These are phyloP conservation scores for Zopfia rhizophila DNA, from an alignment of 2,329 filamentous ascomycete species.

Conservation along the genomic window DNA sequence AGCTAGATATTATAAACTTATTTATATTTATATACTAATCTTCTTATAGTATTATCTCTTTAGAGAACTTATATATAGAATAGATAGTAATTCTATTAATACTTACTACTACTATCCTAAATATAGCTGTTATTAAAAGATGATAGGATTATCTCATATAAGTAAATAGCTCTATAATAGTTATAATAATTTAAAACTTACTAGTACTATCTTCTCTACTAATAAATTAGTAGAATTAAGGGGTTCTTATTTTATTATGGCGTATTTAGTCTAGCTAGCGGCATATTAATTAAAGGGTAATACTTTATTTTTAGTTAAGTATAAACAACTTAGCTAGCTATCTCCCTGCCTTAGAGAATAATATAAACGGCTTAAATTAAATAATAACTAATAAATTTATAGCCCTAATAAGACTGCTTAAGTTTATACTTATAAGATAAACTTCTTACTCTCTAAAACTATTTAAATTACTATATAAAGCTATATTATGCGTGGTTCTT, in stretches of 20 bases:
- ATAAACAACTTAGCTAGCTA: neutral
- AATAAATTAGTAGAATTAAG: conserved; percentile 4
- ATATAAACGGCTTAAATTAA: no score
- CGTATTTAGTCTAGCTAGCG: conserved; percentile 5
- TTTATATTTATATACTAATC: no score
- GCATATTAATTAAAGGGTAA: conserved; percentile 2
- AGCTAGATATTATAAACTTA: neutral
- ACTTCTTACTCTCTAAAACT: no score
- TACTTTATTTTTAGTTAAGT: conserved; percentile 1
- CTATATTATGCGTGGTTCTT: no score
- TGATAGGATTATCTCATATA: conserved; percentile 4
- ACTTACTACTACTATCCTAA: conserved; percentile 2
- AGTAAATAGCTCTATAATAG: neutral
- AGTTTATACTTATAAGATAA: no score
- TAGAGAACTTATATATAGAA: conserved; percentile 2
- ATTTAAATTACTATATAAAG: no score
- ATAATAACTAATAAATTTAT: no score
- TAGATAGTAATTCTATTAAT: conserved; percentile 13
- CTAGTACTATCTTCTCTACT: conserved; percentile 5
- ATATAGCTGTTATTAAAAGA: conserved; percentile 3
- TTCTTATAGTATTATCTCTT: conserved; percentile 2
- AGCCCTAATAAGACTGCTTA: no score
- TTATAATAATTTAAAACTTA: conserved; percentile 4
- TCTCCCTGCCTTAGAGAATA: neutral
- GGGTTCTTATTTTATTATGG: neutral